These are phyloP conservation scores for Tanacetum coccineum DNA, from an alignment of 129 eudicot species.

Conservation along the genomic window DNA sequence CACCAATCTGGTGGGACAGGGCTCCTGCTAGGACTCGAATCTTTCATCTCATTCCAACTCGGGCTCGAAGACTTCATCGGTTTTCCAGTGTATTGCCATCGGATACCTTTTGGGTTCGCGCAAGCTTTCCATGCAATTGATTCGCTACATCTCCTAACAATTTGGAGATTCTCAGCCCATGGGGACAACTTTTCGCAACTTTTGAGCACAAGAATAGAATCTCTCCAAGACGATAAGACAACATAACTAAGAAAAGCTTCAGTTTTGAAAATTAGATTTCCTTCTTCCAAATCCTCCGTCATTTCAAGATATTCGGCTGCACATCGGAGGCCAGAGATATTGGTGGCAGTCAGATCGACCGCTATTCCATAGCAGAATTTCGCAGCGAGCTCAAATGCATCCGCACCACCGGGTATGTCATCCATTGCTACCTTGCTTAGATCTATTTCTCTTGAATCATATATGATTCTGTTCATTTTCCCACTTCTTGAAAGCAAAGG, in stretches of 20 bases:
- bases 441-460: conserved; percentile 66
- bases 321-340: conserved; percentile 89
- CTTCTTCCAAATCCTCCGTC: conserved; percentile 99
- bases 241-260: conserved; percentile 96
- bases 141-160: conserved; percentile 92
- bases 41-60: conserved; percentile 72
- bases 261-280: conserved; percentile 89
- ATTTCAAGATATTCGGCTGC: conserved; percentile 93
- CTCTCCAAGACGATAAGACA: conserved; percentile 94
- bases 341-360: conserved; percentile 85
- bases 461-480: conserved; percentile 74
- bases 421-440: conserved; percentile 54
- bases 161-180: conserved; percentile 97
- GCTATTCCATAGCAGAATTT: conserved; percentile 97
- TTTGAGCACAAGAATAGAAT: conserved; percentile 78
- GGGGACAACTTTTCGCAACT: conserved; percentile 90
- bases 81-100: conserved; percentile 92
- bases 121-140: conserved; percentile 99
- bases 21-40: conserved; percentile 76
- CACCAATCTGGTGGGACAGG: conserved; percentile 93
- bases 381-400: conserved; percentile 86
- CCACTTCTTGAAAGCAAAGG: conserved; percentile 95
- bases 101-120: conserved; percentile 92
- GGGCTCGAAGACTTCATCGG: conserved; percentile 68
- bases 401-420: conserved; percentile 93